phyloP scores from a whole-genome alignment of 768 basidiomycete genomes.

The Megacollybia marginata region DNA sequence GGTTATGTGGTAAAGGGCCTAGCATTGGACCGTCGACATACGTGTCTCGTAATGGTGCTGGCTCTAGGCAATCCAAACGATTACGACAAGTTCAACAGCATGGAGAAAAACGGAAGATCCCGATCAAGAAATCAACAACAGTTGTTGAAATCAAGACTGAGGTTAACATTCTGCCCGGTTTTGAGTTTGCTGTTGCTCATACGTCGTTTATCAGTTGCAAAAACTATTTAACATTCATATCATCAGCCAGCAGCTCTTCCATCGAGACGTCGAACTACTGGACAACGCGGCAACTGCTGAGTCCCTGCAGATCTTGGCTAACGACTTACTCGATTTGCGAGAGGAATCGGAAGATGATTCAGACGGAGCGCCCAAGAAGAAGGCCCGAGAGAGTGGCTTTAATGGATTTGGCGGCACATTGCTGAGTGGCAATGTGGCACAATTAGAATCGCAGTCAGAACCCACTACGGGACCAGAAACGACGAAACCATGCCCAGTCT shows the following conservation, averaged over 20 bases:
- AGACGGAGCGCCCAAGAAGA: conserved; percentile 35
- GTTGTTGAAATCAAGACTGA: conserved; percentile 75
- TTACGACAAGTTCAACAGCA: conserved; percentile 50
- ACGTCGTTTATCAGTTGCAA: conserved; percentile 40
- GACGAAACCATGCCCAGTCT: conserved; percentile 41
- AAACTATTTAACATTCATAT: conserved; percentile 60
- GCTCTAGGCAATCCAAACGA: conserved; percentile 62
- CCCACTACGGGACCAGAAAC: conserved; percentile 22
- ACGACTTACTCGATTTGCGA: conserved; percentile 60
- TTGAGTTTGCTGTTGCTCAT: neutral
- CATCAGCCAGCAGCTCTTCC: conserved; percentile 68
- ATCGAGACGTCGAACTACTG: conserved; percentile 52
- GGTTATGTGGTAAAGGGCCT: conserved; percentile 24
- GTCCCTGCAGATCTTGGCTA: conserved; percentile 41
- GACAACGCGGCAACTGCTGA: conserved; percentile 55
- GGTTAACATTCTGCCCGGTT: conserved; percentile 31
- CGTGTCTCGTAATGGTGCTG: conserved; percentile 12
- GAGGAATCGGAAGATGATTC: conserved; percentile 54
- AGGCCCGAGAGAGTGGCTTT: conserved; percentile 44
- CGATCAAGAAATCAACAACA: conserved; percentile 56
- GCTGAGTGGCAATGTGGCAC: conserved; percentile 33
- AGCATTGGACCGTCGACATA: conserved; percentile 1
- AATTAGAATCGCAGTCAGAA: conserved; percentile 5
- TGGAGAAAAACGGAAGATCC: conserved; percentile 43
- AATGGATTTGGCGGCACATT: conserved; percentile 71